phyloP scores from a whole-genome alignment of 2,329 filamentous ascomycete genomes.

The Arthrobotrys pseudoclavata region DNA sequence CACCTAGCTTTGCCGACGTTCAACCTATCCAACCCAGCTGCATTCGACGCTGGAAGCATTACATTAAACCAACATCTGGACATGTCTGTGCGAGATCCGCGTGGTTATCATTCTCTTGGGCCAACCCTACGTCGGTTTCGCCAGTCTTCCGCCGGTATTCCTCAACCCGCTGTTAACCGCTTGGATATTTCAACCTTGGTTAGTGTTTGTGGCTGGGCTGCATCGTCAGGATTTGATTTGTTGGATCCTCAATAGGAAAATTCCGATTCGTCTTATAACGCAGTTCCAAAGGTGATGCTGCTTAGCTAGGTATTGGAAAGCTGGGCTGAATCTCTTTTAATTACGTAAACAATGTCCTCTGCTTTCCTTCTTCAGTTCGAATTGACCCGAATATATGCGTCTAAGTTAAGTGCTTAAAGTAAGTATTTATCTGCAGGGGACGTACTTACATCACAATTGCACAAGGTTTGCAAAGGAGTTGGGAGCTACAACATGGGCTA shows the following conservation, averaged over 20 bases:
- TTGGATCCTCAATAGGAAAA: slow-evolving; percentile 18
- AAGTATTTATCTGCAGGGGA: no score
- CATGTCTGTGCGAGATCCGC: not conserved
- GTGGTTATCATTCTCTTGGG: slow-evolving; percentile 8
- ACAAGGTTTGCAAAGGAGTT: not conserved
- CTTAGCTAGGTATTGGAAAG: not conserved
- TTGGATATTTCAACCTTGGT: not conserved
- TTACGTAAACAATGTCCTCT: slow-evolving; percentile 2
- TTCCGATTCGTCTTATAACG: not conserved
- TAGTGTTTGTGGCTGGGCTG: slow-evolving; percentile 22
- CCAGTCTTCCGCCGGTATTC: not conserved
- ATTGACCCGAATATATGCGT: not conserved
- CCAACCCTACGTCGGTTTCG: not conserved
- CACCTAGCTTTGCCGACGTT: not conserved
- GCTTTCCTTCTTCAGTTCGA: not conserved
- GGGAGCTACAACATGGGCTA: not conserved
- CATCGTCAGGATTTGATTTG: not conserved
- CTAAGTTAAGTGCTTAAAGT: not conserved
- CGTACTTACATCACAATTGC: not conserved
- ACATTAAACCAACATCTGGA: not conserved
- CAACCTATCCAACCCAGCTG: not conserved
- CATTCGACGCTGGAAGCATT: not conserved
- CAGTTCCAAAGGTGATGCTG: not conserved
- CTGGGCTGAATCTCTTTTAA: not conserved
- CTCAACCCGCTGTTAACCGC: slow-evolving; percentile 18